phyloP scores from a whole-genome alignment of 441 rosid genomes.

The Syzygium malaccense region DNA sequence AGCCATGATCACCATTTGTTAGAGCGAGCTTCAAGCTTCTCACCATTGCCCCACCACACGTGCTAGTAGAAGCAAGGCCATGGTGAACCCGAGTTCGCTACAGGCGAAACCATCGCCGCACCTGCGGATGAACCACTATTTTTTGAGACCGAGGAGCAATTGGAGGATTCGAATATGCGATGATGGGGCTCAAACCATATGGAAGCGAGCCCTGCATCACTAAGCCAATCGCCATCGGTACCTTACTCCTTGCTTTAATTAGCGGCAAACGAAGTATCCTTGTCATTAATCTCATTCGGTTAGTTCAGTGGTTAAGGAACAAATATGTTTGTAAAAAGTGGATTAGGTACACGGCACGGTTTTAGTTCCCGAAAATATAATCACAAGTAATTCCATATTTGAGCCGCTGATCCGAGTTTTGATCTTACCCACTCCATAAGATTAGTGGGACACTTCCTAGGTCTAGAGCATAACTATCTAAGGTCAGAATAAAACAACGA shows the following conservation, averaged over 20 bases:
- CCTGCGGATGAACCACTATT: not conserved
- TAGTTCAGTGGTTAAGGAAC: not conserved
- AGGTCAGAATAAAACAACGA: not conserved
- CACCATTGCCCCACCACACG: not conserved
- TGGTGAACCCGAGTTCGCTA: not conserved
- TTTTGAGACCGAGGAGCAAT: not conserved
- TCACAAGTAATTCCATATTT: not conserved
- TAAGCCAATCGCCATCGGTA: not conserved
- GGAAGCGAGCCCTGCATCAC: not conserved
- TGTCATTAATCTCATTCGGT: not conserved
- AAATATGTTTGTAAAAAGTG: not conserved
- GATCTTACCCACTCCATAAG: not conserved
- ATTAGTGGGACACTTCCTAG: not conserved
- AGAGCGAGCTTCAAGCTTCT: not conserved
- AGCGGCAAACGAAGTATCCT: not conserved
- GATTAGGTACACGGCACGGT: not conserved
- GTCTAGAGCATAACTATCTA: not conserved
- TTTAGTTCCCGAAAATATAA: not conserved
- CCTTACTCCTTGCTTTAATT: not conserved
- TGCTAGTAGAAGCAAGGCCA: not conserved
- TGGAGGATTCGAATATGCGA: not conserved
- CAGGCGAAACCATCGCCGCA: not conserved
- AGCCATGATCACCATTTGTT: not conserved
- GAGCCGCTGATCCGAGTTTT: not conserved
- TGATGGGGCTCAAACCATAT: not conserved